These are phyloP conservation scores for Aureobasidium leucospermi DNA, from an alignment of 2,329 filamentous ascomycete genomes.

Conservation along the genomic window DNA sequence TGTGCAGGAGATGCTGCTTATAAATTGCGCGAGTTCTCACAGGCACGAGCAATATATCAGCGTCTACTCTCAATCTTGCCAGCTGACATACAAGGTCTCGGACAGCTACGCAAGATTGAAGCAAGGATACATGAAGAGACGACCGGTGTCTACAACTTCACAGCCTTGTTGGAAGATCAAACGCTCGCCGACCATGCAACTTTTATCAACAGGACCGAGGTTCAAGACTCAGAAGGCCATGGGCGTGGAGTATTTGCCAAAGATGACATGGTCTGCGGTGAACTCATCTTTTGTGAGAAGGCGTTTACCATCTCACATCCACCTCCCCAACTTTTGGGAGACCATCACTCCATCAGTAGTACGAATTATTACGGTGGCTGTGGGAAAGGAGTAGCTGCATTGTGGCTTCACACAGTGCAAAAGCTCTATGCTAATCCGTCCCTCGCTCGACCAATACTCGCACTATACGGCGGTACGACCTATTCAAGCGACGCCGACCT, in stretches of 20 bases:
- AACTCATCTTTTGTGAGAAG: conserved; percentile 19
- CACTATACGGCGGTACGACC: not conserved
- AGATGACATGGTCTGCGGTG: not conserved
- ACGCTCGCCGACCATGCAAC: conserved; percentile 18
- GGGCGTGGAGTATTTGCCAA: conserved; percentile 4
- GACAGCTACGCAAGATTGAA: not conserved
- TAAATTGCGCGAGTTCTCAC: not conserved
- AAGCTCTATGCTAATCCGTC: not conserved
- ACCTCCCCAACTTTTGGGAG: not conserved
- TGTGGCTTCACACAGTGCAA: not conserved
- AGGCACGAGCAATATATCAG: not conserved
- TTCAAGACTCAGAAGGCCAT: not conserved
- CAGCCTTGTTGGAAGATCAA: conserved; percentile 11
- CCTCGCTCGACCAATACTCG: not conserved
- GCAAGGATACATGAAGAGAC: not conserved
- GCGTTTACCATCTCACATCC: conserved; percentile 17
- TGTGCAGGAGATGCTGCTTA: not conserved
- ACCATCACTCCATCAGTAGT: not conserved
- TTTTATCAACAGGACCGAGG: conserved; percentile 13
- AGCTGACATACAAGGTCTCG: not conserved
- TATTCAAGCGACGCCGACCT: not conserved
- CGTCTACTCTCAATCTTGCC: not conserved
- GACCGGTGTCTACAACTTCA: conserved; percentile 21
- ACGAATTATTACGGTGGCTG: conserved; percentile 1
- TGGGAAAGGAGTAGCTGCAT: not conserved